Conservation (phyloP, 768 basidiomycete species). For the Kwoniella heveanensis region DNA sequence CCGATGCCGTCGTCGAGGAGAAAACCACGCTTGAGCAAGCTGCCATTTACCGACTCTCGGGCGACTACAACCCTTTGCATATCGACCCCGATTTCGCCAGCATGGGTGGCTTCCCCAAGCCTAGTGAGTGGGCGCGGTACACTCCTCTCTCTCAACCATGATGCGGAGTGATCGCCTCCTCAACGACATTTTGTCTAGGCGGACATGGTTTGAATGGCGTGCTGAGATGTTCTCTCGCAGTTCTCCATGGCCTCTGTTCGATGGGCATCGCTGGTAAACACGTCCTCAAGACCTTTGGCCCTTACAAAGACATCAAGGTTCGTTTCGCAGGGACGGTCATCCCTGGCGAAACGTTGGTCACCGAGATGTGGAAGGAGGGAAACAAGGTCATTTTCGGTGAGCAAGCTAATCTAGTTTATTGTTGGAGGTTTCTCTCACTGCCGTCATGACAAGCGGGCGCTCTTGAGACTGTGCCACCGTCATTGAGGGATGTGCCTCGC, state of each 20-base stretch:
- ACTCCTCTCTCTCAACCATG: no score
- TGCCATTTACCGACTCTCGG: conserved; percentile 87
- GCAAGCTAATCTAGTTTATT: no score
- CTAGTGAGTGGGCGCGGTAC: conserved; percentile 60
- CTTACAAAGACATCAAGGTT: conserved; percentile 91
- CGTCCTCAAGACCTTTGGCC: conserved; percentile 80
- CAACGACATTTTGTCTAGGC: no score
- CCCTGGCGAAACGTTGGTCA: conserved; percentile 92
- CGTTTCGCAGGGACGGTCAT: conserved; percentile 91
- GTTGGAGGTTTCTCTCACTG: no score
- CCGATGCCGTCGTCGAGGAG: conserved; percentile 86
- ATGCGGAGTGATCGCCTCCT: no score
- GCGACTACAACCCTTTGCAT: conserved; percentile 88
- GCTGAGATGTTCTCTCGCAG: no score
- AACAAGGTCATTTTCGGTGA: conserved; percentile 85
- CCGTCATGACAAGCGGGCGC: no score
- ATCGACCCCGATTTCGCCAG: conserved; percentile 92
- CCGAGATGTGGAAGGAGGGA: conserved; percentile 98
- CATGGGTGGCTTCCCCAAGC: conserved; percentile 90
- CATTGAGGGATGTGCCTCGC: no score
- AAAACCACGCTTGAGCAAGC: conserved; percentile 80
- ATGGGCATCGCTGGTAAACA: conserved; percentile 95
- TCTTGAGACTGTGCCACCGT: no score
- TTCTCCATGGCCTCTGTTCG: conserved; percentile 71
- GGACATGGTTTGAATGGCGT: no score